Evolutionary conservation across 495 filamentous ascomycete genomes (phyloP).

Genomic region (Penicillium nucicola): DNA sequence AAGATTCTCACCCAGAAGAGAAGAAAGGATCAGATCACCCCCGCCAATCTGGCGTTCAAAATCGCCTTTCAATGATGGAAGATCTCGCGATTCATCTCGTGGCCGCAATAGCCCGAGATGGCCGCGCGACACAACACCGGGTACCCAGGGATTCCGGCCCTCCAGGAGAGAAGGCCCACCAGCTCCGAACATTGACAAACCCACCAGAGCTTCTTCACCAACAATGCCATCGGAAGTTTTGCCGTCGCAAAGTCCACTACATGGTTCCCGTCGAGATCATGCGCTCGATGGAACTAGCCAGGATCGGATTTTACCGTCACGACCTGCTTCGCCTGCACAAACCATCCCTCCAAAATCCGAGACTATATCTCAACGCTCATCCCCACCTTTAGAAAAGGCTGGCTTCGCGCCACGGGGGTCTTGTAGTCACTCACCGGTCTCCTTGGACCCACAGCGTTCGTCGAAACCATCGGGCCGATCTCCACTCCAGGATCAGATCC

Average conservation of each 20-base stretch:
- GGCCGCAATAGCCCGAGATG: constrained; percentile 34
- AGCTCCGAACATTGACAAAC: constrained; percentile 16
- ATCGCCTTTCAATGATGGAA: constrained; percentile 39
- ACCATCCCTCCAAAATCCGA: constrained; percentile 16
- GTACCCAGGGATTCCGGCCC: constrained; percentile 25
- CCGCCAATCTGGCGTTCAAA: constrained; percentile 39
- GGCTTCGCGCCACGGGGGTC: constrained; percentile 8
- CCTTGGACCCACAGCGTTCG: constrained; percentile 7
- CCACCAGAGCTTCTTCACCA: constrained; percentile 26
- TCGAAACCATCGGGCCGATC: constrained; percentile 7
- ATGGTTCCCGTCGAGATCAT: constrained; percentile 11
- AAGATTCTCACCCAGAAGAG: constrained; percentile 46
- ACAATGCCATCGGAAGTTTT: neutral
- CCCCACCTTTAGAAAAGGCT: constrained; percentile 22
- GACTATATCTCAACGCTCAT: constrained; percentile 27
- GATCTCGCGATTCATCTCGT: constrained; percentile 31
- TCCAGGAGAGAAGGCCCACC: constrained; percentile 20
- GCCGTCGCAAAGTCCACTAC: constrained; percentile 11
- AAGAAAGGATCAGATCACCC: constrained; percentile 44
- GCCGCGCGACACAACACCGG: constrained; percentile 30
- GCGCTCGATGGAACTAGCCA: neutral
- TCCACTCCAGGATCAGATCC: constrained; percentile 9
- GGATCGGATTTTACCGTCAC: constrained; percentile 6
- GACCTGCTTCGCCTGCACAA: constrained; percentile 22
- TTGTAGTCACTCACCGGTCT: constrained; percentile 20